phyloP scores from a whole-genome alignment of 2,329 filamentous ascomycete genomes.

The Chaetomium olivaceum region DNA sequence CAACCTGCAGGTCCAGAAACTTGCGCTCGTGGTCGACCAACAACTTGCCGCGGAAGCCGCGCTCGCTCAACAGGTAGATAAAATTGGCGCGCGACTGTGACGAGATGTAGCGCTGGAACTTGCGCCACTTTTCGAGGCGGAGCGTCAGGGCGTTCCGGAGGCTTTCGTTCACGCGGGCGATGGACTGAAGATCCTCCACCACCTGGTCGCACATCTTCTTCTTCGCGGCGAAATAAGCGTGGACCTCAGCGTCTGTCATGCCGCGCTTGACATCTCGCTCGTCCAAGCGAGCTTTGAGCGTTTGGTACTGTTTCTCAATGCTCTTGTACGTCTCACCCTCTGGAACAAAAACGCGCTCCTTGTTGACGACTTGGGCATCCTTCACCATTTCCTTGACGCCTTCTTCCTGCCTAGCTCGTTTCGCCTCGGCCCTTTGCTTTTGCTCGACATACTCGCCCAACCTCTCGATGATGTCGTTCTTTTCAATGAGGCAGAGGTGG shows the following conservation, averaged over 20 bases:
- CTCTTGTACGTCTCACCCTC: slow-evolving; percentile 63
- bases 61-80: slow-evolving; percentile 82
- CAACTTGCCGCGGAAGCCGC: slow-evolving; percentile 82
- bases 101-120: slow-evolving; percentile 83
- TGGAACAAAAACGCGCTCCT: slow-evolving; percentile 61
- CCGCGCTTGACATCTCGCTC: slow-evolving; percentile 60
- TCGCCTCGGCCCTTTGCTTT: slow-evolving; percentile 48
- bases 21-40: slow-evolving; percentile 74
- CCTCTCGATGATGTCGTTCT: slow-evolving; percentile 34
- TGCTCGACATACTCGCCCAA: slow-evolving; percentile 34
- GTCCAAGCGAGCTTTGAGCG: slow-evolving; percentile 59
- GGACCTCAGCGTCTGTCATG: slow-evolving; percentile 65
- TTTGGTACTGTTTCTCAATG: slow-evolving; percentile 55
- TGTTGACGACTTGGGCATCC: slow-evolving; percentile 56
- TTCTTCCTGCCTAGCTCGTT: slow-evolving; percentile 48
- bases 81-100: slow-evolving; percentile 84
- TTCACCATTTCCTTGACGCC: slow-evolving; percentile 55
- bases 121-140: slow-evolving; percentile 73
- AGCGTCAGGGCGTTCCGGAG: slow-evolving; percentile 63
- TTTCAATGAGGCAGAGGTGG: slow-evolving; percentile 53
- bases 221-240: slow-evolving; percentile 47
- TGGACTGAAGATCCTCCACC: slow-evolving; percentile 47
- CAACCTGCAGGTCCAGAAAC: slow-evolving; percentile 74
- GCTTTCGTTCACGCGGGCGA: slow-evolving; percentile 43
- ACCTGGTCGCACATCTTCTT: slow-evolving; percentile 45